Evolutionary conservation across 1,284 basidiomycete species (phyloP).

Genomic region (Cryptococcus sp.): DNA sequence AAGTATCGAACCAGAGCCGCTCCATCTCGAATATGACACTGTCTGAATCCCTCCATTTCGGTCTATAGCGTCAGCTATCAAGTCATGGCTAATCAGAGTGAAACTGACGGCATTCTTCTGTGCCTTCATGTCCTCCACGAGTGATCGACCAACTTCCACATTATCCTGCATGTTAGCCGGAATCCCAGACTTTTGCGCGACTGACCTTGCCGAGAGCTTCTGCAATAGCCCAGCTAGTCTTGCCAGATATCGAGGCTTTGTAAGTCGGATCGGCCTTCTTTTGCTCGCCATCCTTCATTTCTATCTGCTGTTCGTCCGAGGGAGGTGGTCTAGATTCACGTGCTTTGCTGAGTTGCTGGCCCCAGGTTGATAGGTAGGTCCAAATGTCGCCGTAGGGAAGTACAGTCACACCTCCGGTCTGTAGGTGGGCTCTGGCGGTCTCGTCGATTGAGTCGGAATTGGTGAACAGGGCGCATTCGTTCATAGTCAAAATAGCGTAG

Average conservation of each 20-base stretch:
- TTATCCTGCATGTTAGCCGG: constrained; percentile 50
- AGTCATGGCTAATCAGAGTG: neutral
- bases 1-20: constrained; percentile 82
- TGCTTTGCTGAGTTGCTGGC: constrained; percentile 7
- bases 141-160: constrained; percentile 62
- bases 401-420: constrained; percentile 59
- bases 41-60: constrained; percentile 86
- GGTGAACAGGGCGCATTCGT: constrained; percentile 69
- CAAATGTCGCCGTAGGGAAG: constrained; percentile 69
- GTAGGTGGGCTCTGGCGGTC: constrained; percentile 58
- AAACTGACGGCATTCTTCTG: constrained; percentile 70
- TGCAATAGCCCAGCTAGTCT: constrained; percentile 71
- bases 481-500: constrained; percentile 73
- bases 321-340: constrained; percentile 8
- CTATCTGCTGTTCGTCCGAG: neutral
- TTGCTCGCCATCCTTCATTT: constrained; percentile 11
- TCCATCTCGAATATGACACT: constrained; percentile 85
- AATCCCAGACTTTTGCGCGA: neutral
- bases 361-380: constrained; percentile 25
- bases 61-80: constrained; percentile 31
- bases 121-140: constrained; percentile 76
- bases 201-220: constrained; percentile 65
- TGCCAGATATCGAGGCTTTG: constrained; percentile 59
- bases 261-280: constrained; percentile 36
- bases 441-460: constrained; percentile 62